These are phyloP conservation scores for Mucor racemosus DNA, from an alignment of 371 early-diverging fungal genomes.

Conservation along the genomic window DNA sequence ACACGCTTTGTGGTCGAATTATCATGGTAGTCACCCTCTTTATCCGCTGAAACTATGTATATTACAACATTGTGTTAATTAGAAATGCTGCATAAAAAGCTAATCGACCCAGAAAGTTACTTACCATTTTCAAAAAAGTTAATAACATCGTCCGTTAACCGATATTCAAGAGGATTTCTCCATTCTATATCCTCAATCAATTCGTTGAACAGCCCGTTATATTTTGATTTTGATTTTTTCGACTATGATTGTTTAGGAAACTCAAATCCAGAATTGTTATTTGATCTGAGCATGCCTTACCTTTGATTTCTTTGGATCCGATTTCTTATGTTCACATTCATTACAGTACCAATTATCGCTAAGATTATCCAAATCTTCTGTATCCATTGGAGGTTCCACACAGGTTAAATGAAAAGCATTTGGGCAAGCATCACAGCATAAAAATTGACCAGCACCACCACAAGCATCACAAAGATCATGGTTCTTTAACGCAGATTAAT, in stretches of 20 bases:
- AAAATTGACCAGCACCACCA: slow-evolving; percentile 63
- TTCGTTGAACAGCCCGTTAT: slow-evolving; percentile 37
- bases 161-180: slow-evolving; percentile 54
- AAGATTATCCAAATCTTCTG: slow-evolving; percentile 48
- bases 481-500: slow-evolving; percentile 37
- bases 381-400: slow-evolving; percentile 67
- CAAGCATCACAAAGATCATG: slow-evolving; percentile 74
- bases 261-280: not conserved
- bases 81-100: not conserved
- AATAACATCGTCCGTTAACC: slow-evolving; percentile 52
- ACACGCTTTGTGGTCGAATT: slow-evolving; percentile 41
- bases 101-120: not conserved
- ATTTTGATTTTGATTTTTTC: not conserved
- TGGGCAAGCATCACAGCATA: slow-evolving; percentile 81
- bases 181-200: slow-evolving; percentile 45
- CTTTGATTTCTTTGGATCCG: slow-evolving; percentile 30
- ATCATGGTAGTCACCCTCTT: slow-evolving; percentile 63
- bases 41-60: slow-evolving; percentile 59
- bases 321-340: slow-evolving; percentile 44
- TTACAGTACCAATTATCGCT: slow-evolving; percentile 72
- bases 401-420: slow-evolving; percentile 77
- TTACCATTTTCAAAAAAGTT: slow-evolving; percentile 61
- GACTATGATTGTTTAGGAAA: not conserved
- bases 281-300: slow-evolving; percentile 10
- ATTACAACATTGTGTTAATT: no score